phyloP scores from a whole-genome alignment of 106 monocot species.

The Vanilla planifolia region DNA sequence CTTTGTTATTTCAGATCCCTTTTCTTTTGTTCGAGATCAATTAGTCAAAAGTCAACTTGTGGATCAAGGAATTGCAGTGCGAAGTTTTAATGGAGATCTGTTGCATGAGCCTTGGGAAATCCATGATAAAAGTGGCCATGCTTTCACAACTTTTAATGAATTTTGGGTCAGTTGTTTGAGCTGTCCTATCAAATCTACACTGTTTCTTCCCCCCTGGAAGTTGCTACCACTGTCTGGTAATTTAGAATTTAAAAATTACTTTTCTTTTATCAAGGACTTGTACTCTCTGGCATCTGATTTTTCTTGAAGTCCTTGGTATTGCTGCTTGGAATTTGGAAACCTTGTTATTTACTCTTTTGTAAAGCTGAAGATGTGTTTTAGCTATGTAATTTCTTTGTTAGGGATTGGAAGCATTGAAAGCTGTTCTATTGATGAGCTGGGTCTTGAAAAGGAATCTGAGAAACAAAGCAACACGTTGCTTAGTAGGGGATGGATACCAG shows the following conservation, averaged over 20 bases:
- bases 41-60: conserved; percentile 52
- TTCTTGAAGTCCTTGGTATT: too few relatives aligned
- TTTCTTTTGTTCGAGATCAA: conserved; percentile 86
- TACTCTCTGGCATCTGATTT: too few relatives aligned
- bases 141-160: conserved; percentile 64
- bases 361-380: not conserved
- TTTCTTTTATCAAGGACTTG: too few relatives aligned
- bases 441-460: conserved; percentile 73
- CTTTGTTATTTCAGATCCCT: conserved; percentile 53
- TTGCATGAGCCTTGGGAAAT: conserved; percentile 89
- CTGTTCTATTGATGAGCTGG: conserved; percentile 66
- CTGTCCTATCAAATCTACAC: conserved; percentile 35
- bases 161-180: conserved; percentile 65
- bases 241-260: too few relatives aligned
- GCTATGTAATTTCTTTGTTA: conserved; percentile 8
- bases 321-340: too few relatives aligned
- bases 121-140: conserved; percentile 53
- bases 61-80: conserved; percentile 44
- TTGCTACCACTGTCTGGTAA: conserved; percentile 54
- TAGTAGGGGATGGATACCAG: conserved; percentile 80
- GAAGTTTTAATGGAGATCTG: conserved; percentile 75
- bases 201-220: conserved; percentile 55
- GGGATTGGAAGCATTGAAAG: conserved; percentile 42
- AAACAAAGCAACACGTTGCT: conserved; percentile 81
- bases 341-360: not conserved